Base-by-base conservation (phyloP, 768 basidiomycete species). In the Suillus spraguei region DNA sequence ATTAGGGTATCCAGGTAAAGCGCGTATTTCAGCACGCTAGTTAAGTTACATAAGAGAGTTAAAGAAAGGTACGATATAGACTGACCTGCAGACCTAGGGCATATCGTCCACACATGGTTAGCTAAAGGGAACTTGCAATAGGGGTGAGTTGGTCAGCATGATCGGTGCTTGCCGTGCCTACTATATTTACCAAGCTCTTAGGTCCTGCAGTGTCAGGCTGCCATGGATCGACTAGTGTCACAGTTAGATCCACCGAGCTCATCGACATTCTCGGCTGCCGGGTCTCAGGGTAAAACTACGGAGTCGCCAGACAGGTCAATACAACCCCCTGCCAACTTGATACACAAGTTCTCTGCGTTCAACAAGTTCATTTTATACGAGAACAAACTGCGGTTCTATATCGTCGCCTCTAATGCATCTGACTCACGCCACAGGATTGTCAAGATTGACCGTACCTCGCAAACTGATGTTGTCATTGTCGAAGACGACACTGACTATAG, bases 291-390 rank as follows among this genome's bases (percentile, higher is more conserved):
- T 28, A 58, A 28, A 58, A 5, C 10, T 39, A 9, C 24, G 4
- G 56, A 58, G 38, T 58, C 38, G 3, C 11, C 10, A 17, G 56
- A 58, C 17, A 58, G 41, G 17, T 56, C 55, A 39, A 56, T 20
- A 39, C 55, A 38, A 56, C 56, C 6, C 24, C 39, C 56, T 20
- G 22, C 56, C 14, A 56, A 56, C 38, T 36, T 36, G 53, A 8
- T 33, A 42, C 60, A 44, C 28, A 64, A 53, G 52, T 49, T 38
- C 24, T 60, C 61, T 17, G 64, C 71, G 16, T 76, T 75, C 74
- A 95, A 95, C 79, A 94, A 94, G 72, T 95, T 94, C 79, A 90
- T 94, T 38, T 79, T 99, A 4, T 98, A 97, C 75, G 97, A 99
- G 79, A 98, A 94, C 69, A 87, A 88, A 62, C 83, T 89, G 28